Base-by-base conservation (phyloP, 2,329 filamentous ascomycete species). In the Colletotrichum caudatum region DNA sequence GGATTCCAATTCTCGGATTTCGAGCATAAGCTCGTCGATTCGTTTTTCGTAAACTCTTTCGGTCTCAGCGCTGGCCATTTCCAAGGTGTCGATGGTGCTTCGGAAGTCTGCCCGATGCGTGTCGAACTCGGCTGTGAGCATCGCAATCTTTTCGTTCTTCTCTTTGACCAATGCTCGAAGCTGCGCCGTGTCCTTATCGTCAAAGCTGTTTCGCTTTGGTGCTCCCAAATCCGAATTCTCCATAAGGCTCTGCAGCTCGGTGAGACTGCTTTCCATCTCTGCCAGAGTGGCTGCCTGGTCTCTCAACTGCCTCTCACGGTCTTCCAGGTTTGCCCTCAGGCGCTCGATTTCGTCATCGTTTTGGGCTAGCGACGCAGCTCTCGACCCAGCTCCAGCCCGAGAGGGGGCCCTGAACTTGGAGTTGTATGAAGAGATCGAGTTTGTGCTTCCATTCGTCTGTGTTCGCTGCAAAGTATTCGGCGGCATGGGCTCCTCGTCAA, bases 121-220 rank as follows among this genome's bases (percentile, higher is more conserved):
- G 78, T 99, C 96, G 77, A 99, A 99, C 79, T 99, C 96, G 11
- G 93, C 90, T 0, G 95, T 98, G 76, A 99, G 88, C 86, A 95
- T 91, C 35, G 92, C 91, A 75, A 99, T 98, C 84, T 95, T 97
- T 70, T 99, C 96, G 77, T 98, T 98, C 87, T 97, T 98, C 82
- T 99, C 96, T 33, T 94, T 89, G 65, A 99, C 83, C 76, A 97
- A 83, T n/a, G 92, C 89, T 65, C 95, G 91, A 69, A 99, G 85
- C 78, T 97, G 93, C 6, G 88, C 80, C 2, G 91, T 87, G 79
- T 97, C 95, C 75, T 91, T 91, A 68, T 93, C 92, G 69, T 91
- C 90, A 33, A 88, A 75, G 76, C 84, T 87, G 74, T 81, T 82
- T 73, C 84, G 82, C 76, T 84, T 80, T 76, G 82, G 75, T 74